Evolutionary conservation across 2,329 filamentous ascomycete genomes (phyloP).

Genomic region (Botryotinia calthae): DNA sequence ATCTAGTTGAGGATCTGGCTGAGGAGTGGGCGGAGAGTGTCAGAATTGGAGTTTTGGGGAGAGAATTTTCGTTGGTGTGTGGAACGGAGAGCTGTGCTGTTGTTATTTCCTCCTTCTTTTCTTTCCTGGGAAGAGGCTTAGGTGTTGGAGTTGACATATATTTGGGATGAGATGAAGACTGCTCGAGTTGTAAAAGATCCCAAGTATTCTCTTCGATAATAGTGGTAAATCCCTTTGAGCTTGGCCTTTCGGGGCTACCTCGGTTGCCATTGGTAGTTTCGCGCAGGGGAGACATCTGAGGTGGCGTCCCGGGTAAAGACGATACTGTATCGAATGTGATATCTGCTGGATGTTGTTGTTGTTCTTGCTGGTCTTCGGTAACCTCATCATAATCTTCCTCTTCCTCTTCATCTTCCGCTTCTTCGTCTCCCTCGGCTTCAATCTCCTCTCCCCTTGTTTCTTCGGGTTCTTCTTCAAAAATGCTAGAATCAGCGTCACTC

Average conservation of each 20-base stretch:
- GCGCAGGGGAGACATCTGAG: slow-evolving; percentile 47
- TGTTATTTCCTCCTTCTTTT: slow-evolving; percentile 10
- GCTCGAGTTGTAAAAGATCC: slow-evolving; percentile 43
- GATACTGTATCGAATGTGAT: slow-evolving; percentile 33
- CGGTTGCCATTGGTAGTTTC: slow-evolving; percentile 36
- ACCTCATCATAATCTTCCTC: slow-evolving; percentile 33
- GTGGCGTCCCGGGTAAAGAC: slow-evolving; percentile 32
- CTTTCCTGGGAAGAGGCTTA: slow-evolving; percentile 21
- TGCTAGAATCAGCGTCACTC: slow-evolving; percentile 40
- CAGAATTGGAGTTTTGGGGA: slow-evolving; percentile 27
- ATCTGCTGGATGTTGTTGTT: slow-evolving; percentile 24
- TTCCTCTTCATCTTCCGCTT: slow-evolving; percentile 39
- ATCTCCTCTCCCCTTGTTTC: slow-evolving; percentile 30
- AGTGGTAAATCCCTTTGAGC: slow-evolving; percentile 44
- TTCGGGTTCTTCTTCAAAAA: slow-evolving; percentile 49
- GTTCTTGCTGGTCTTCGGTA: slow-evolving; percentile 32
- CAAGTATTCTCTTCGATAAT: slow-evolving; percentile 50
- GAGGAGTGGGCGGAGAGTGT: slow-evolving; percentile 12
- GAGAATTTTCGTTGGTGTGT: slow-evolving; percentile 29
- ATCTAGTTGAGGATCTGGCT: slow-evolving; percentile 6
- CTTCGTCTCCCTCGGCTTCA: slow-evolving; percentile 45
- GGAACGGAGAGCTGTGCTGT: slow-evolving; percentile 16
- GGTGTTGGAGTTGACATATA: slow-evolving; percentile 33
- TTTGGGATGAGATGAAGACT: slow-evolving; percentile 39
- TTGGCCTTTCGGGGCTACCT: slow-evolving; percentile 30